Base-by-base conservation (phyloP, 805 yeast genomes). In the Kluyveromyces nonfermentans region DNA sequence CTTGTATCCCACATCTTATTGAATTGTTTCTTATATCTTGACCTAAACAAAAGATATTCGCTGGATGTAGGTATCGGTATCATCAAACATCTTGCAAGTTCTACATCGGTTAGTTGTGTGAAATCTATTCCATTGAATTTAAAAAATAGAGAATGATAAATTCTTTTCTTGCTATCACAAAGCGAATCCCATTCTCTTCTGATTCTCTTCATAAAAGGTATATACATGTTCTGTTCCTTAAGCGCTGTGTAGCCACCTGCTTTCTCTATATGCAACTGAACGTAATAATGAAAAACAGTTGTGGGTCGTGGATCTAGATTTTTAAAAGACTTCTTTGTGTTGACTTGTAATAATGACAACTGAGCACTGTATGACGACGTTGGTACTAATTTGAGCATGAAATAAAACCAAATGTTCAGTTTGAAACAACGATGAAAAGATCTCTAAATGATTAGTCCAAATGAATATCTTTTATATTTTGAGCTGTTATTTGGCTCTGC, bases 11-110 rank as follows among this genome's bases (percentile, higher is more conserved):
- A 49, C n/a, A 42, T n/a, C 4, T 14, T 21, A 15, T 54, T 53
- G 42, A 47, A 54, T 22, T 49, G 44, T n/a, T 35, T 16, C 33
- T 54, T 57, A 34, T 50, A 57, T 28, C 47, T 46, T 21, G 49
- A 51, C 43, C 62, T 42, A 31, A 57, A 57, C 37, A 54, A 30
- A 48, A 57, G 46, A 33, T 57, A 57, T 30, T 50, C 58, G 41
- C 57, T 54, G 15, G 44, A 40, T 3, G 53, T 50, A 2, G 62
- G 62, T 8, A 53, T 49, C 7, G 51, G 52, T 17, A 54, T 44
- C 33, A 52, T 57, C 30, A 57, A 42, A 4, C 49, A 41, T 38
- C 47, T 53, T 7, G 60, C 62, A 4, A 57, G 42, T 20, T 57
- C 57, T 22, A 47, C 51, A 16, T 45, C 47, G 35, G 41, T 47